These are phyloP conservation scores for Zalerion maritima DNA, from an alignment of 495 filamentous ascomycete species.

Conservation along the genomic window DNA sequence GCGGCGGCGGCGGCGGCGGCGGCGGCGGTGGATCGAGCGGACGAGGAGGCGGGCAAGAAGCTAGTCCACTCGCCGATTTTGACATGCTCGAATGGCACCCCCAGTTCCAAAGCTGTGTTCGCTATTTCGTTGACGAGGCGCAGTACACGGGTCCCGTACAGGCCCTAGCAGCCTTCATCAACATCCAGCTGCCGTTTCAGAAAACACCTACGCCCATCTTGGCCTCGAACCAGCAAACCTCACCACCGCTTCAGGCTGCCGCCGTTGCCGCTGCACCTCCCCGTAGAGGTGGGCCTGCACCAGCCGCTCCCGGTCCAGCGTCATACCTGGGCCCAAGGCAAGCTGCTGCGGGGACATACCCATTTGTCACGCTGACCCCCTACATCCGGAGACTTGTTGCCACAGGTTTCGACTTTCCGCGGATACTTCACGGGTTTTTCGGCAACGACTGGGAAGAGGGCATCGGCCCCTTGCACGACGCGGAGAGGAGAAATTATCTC, in stretches of 20 bases:
- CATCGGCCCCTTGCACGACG: constrained; percentile 69
- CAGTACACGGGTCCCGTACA: constrained; percentile 75
- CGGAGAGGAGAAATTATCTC: constrained; percentile 84
- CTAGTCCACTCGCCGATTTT: no score
- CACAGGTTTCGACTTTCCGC: constrained; percentile 76
- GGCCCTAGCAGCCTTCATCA: constrained; percentile 81
- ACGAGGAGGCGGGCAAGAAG: no score
- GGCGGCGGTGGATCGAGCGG: no score
- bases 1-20: no score
- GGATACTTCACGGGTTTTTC: constrained; percentile 84
- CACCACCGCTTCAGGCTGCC: constrained; percentile 18
- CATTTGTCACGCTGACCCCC: constrained; percentile 64
- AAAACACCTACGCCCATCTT: constrained; percentile 22
- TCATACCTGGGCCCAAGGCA: constrained; percentile 7
- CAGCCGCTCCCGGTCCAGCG: constrained; percentile 9
- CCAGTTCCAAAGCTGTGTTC: constrained; percentile 78
- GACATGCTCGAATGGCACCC: constrained; percentile 94
- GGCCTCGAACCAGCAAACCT: constrained; percentile 11
- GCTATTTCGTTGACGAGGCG: constrained; percentile 85
- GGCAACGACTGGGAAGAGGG: constrained; percentile 78
- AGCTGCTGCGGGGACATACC: constrained; percentile 12
- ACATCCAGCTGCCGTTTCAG: constrained; percentile 65
- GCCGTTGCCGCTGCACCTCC: constrained; percentile 12
- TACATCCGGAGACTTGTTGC: constrained; percentile 85
- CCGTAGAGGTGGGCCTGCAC: constrained; percentile 13